Conservation (phyloP, 305 asterid species). For the Euphrasia arctica region DNA sequence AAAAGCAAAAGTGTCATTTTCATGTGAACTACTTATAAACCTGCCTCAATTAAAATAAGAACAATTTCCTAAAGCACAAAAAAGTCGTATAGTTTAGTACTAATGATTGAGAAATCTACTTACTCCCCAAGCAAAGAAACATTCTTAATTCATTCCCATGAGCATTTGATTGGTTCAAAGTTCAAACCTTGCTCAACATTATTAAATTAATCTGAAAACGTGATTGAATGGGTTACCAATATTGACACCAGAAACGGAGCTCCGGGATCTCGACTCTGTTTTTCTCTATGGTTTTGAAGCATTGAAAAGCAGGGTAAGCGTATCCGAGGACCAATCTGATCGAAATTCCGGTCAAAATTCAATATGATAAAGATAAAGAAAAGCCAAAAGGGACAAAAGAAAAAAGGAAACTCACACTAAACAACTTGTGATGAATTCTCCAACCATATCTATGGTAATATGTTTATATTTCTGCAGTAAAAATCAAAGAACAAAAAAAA, state of each 20-base stretch:
- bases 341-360: neutral
- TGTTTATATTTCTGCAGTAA: slow-evolving; percentile 6
- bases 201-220: neutral
- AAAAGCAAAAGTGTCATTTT: slow-evolving; percentile 21
- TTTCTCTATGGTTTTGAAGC: slow-evolving; percentile 79
- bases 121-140: slow-evolving; percentile 14
- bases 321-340: slow-evolving; percentile 86
- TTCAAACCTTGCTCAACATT: slow-evolving; percentile 28
- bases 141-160: slow-evolving; percentile 21
- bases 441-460: slow-evolving; percentile 31
- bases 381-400: slow-evolving; percentile 7
- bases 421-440: slow-evolving; percentile 38
- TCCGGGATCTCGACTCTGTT: slow-evolving; percentile 67
- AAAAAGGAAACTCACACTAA: slow-evolving; percentile 29
- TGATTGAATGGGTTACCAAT: slow-evolving; percentile 49
- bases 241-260: slow-evolving; percentile 92
- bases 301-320: slow-evolving; percentile 93
- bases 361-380: slow-evolving; percentile 6
- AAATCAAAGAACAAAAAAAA: neutral
- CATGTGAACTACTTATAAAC: slow-evolving; percentile 9
- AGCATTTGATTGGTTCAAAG: slow-evolving; percentile 33
- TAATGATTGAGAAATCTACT: neutral
- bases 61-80: neutral
- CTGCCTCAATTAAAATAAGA: neutral
- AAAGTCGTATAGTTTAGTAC: neutral